Evolutionary conservation across 176 grass and related monocot genomes (phyloP), one percentile per base, ranked within the genome.

Genomic region (Thalia dealbata): DNA sequence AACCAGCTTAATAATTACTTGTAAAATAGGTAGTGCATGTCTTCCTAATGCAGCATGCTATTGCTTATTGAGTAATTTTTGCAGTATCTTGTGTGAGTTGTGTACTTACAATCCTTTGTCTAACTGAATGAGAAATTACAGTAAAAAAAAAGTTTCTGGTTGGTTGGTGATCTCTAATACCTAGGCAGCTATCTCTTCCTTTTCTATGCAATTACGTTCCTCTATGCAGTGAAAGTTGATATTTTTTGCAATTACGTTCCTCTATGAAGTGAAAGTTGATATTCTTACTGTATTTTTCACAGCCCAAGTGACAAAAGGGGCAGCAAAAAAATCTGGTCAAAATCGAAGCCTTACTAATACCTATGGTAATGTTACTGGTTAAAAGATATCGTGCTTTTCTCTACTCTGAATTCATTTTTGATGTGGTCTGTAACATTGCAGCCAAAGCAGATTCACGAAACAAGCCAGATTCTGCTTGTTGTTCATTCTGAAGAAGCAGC

Each of bases 321-420:
- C 62, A 56, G 29, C 64, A 13, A 67, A 77, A 67, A 77, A 68
- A 67, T 10, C 64, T 25, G 48, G 50, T 18, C 61, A 68, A 69
- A 78, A 21, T 58, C 48, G 11, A 55, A n/a, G 0, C 28, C 28
- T 14, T 3, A 43, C 12, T 56, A 29, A 22, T 42, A n/a, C 64
- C 29, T 42, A 54, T 42, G 75, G 75, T 68, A 77, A 77, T 68
- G 54, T 15, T 64, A 44, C 38, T 68, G 11, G 14, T 29, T 43
- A 23, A 27, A 7, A 30, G 22, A 6, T 12, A 18, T 3, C 12
- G 19, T 12, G 3, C 38, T 43, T 44, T 44, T 14, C 54, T 58
- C 7, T 10, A 58, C 54, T 1, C 18, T n/a, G 18, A 58, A n/a
- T 58, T n/a, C 21, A 58, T 58, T n/a, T n/a, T 58, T 44, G 7